Evolutionary conservation across 108 stramenopile genomes (phyloP), one percentile per base, ranked within the genome.

Genomic region (Skeletonema marinoi): DNA sequence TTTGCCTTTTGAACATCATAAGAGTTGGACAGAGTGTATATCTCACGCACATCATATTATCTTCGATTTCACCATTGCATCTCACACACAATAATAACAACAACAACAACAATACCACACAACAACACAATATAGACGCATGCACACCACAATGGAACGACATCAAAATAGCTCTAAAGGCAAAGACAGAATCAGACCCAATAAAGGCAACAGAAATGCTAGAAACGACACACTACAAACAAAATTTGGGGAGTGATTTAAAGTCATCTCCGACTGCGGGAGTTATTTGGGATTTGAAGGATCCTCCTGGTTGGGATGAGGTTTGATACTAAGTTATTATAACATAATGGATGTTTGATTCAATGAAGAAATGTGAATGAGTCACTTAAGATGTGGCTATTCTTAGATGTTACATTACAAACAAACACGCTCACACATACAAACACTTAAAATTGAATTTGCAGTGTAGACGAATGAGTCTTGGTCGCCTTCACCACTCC

Each of bases 251-350:
- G 33, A 87, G 87, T 75, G 82, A 83, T 84, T 78, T 80, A 50
- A 88, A 75, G 38, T 77, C 78, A 29, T 91, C 90, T 42, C 90
- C 94, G 2, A 95, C 94, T 66, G 90, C 90, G 4, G 92, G 92
- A 41, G 79, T 86, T 48, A 93, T 95, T 73, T 95, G 94, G 94
- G 90, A 92, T 46, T 72, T 91, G 65, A 95, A 95, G 67, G 90
- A 95, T 54, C 68, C 67, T 64, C 91, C 94, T 16, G 85, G 90
- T 17, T 95, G 94, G 94, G 87, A 87, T 74, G 62, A 67, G 60
- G 60, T 61, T 60, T 60, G 6, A 13, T 25, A 7, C 14, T 32
- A 13, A 16, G 60, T 44, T 44, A 46, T 5, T 68, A 50, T 16
- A 68, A n/a, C 29, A 41, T 46, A 16, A n/a, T 46, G 42, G 1